A percentile compares a stretch with the other conserved stretches of the same genome.
Conservation (phyloP, 768 basidiomycete species). For the Russula abietina region DNA sequence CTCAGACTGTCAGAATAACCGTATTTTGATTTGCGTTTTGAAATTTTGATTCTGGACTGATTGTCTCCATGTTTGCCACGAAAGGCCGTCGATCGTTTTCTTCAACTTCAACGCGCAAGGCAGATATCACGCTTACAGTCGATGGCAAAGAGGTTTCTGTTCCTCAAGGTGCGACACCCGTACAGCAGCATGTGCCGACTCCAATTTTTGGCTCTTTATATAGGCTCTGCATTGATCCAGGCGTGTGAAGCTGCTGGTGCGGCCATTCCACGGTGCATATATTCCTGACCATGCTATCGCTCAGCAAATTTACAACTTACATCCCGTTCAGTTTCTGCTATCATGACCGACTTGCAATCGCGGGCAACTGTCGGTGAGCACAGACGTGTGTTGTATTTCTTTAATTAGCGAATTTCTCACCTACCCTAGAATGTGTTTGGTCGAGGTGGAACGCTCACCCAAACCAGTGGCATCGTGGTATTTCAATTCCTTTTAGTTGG, state of each 20-base stretch:
- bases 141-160: conserved; percentile 98
- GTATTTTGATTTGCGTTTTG: conserved; percentile 2
- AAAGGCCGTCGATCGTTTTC: conserved; percentile 53
- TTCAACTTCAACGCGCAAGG: conserved; percentile 58
- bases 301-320: not conserved
- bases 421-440: conserved; percentile 82
- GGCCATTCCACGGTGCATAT: conserved; percentile 64
- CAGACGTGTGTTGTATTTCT: not conserved
- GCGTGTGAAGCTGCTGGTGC: conserved; percentile 89
- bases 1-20: conserved; percentile 20
- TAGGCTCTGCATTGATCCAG: conserved; percentile 92
- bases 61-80: not conserved
- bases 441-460: conserved; percentile 93
- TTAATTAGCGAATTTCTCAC: not conserved
- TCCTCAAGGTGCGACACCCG: conserved; percentile 68
- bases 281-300: not conserved
- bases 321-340: conserved; percentile 61
- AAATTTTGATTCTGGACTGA: not conserved
- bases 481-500: conserved; percentile 24
- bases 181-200: conserved; percentile 4
- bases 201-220: not conserved
- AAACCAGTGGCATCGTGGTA: conserved; percentile 94
- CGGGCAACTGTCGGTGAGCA: conserved; percentile 90
- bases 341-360: conserved; percentile 92
- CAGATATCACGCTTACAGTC: conserved; percentile 87